Base-by-base conservation (phyloP, 2,329 filamentous ascomycete species). In the Aspergillus melleus region DNA sequence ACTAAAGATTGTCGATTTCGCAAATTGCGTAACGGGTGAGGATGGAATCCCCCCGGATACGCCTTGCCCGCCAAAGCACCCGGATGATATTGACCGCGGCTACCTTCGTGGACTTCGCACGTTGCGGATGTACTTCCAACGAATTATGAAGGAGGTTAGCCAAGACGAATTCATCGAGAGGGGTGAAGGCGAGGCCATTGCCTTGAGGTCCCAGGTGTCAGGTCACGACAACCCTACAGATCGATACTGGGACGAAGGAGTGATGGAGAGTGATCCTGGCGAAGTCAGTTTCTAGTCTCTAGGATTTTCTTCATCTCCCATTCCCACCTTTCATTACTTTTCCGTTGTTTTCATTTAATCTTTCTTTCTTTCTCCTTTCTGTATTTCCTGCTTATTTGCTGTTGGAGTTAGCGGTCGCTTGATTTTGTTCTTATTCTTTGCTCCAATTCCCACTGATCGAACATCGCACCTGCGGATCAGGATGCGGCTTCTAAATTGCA, bases 1-100 rank as follows among this genome's bases (percentile, higher is more conserved):
- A 74, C 88, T 99, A 78, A 97, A 97, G 77, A 96, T 99, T 74
- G 94, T 96, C 59, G 95, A 99, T 76, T 99, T 99, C 79, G 95
- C 95, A 64, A 99, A 99, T 74, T 97, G 94, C 71, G 88, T 98
- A 39, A 98, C 93, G 1, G 90, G 91, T 4, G 90, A 95, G 65
- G 92, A 96, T 69, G 74, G 78, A 53, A 70, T 86, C 3, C 78
- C 83, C 1, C 77, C 87, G 11, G 81, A 86, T 60, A 77, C 81
- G 1, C 78, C 81, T 19, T 97, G 94, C 68, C 95, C 95, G 14
- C 95, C 95, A 4, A 84, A 86, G 60, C 86, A 96, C 71, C 91
- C 91, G 0, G 80, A 89, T 39, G 88, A 91, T 61, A 88, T 96
- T 6, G 95, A 99, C 67, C 85, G 88, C 29, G 95, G 95, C 0